Base-by-base conservation (phyloP, 1,139 yeast genomes). In the Zygosaccharomyces pseudobailii region DNA sequence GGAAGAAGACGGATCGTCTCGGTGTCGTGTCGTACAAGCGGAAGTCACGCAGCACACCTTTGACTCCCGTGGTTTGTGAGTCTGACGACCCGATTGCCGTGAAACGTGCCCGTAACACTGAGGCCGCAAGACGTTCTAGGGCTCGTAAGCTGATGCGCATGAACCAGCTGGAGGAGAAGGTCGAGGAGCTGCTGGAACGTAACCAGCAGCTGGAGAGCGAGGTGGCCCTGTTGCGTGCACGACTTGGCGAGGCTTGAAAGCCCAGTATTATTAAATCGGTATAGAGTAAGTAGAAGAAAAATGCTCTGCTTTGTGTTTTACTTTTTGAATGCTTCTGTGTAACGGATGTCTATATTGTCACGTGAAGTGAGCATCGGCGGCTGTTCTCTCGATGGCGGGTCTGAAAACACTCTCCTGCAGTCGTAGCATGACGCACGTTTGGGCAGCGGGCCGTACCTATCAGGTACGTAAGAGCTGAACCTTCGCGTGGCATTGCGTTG, bases 101-200 rank as follows among this genome's bases (percentile, higher is more conserved):
- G 62, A 87, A 90, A 68, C 82, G 98, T 62, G 97, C 97, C 36
- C 82, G 90, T 68, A 90, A 90, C 75, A 90, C 97, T 22, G 96
- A 89, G 67, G 97, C 97, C 52, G 97, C 97, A 13, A 82, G 97
- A 69, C 79, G 97, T 65, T 88, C 97, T 38, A 78, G 97, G 59
- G 96, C 96, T 36, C 82, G 96, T 70, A 88, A 89, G 71, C 82
- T 86, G 80, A 88, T 86, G 67, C 79, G 95, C 68, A 85, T 90
- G 87, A 64, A 69, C 50, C 95, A 87, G 65, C 74, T 90, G 66
- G 97, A 90, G 69, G 79, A 70, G 27, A 79, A 79, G 65, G 95
- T 90, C 49, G 87, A 83, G 55, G 78, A 69, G 37, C 74, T 89
- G 55, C 63, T 80, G 51, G 59, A 67, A 36, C 80, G 74, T 53